Conservation (phyloP, 768 basidiomycete genomes). For the Leccinum disarticulatum region DNA sequence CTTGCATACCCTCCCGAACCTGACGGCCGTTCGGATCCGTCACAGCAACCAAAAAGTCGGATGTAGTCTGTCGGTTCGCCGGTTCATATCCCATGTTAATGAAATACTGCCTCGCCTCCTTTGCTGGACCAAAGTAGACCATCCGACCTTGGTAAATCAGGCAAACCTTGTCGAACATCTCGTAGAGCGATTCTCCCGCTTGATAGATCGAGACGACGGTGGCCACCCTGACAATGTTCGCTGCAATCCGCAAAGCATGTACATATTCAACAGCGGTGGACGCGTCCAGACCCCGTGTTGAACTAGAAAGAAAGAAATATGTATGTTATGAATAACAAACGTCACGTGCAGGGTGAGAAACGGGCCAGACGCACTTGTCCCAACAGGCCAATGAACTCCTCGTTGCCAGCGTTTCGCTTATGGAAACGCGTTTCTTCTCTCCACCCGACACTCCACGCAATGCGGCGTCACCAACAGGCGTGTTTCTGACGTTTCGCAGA, state of each 20-base stretch:
- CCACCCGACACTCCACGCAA: conserved; percentile 75
- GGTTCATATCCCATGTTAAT: conserved; percentile 55
- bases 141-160: conserved; percentile 59
- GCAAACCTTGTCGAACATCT: conserved; percentile 71
- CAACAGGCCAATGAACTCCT: conserved; percentile 74
- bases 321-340: conserved; percentile 49
- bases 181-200: conserved; percentile 68
- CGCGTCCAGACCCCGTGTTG: conserved; percentile 64
- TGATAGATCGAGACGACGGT: conserved; percentile 87
- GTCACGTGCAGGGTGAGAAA: conserved; percentile 5
- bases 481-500: conserved; percentile 67
- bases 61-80: conserved; percentile 57
- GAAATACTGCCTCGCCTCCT: conserved; percentile 57
- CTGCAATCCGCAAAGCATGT: conserved; percentile 64
- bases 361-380: conserved; percentile 54
- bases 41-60: conserved; percentile 59
- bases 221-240: conserved; percentile 50
- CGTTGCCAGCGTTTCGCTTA: conserved; percentile 69
- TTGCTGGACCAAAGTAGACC: conserved; percentile 59
- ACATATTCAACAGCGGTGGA: conserved; percentile 76
- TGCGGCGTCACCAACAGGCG: conserved; percentile 77
- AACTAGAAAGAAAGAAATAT: conserved; percentile 38
- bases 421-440: conserved; percentile 81
- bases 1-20: conserved; percentile 30
- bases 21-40: conserved; percentile 66